Conservation (phyloP, 2,329 filamentous ascomycete genomes). For the Fusarium falciforme region DNA sequence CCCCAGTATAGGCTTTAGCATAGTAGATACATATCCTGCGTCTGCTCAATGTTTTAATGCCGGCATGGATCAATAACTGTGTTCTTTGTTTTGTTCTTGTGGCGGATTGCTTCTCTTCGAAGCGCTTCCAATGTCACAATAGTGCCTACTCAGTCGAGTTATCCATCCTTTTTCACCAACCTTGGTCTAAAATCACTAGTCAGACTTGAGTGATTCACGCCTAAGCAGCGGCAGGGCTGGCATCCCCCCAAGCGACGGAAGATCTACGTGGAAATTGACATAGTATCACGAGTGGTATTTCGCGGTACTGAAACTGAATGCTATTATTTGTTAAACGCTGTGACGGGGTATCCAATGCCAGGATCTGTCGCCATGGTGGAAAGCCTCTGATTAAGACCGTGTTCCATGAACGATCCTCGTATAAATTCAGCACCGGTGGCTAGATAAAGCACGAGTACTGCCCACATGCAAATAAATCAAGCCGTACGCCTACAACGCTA, state of each 20-base stretch:
- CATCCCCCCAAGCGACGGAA: background rate
- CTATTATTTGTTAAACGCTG: background rate
- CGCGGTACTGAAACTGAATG: background rate
- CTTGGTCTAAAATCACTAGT: background rate
- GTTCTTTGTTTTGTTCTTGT: background rate
- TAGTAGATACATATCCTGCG: background rate
- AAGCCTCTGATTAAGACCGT: background rate
- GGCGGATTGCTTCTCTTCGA: background rate
- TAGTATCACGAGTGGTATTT: background rate
- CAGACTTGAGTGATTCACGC: background rate
- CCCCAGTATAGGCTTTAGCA: background rate
- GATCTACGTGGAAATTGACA: background rate
- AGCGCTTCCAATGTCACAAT: background rate
- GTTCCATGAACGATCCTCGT: background rate
- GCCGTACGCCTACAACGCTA: background rate
- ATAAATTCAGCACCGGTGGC: background rate
- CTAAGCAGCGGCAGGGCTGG: background rate
- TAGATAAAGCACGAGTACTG: background rate
- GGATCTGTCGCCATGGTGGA: background rate
- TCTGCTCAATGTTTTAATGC: background rate
- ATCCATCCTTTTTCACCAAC: background rate
- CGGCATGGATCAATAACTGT: background rate
- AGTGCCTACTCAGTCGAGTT: background rate
- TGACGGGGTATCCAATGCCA: background rate
- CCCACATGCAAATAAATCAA: background rate